Conservation (phyloP, 331 rosid genomes). For the Dryas integrifolia region DNA sequence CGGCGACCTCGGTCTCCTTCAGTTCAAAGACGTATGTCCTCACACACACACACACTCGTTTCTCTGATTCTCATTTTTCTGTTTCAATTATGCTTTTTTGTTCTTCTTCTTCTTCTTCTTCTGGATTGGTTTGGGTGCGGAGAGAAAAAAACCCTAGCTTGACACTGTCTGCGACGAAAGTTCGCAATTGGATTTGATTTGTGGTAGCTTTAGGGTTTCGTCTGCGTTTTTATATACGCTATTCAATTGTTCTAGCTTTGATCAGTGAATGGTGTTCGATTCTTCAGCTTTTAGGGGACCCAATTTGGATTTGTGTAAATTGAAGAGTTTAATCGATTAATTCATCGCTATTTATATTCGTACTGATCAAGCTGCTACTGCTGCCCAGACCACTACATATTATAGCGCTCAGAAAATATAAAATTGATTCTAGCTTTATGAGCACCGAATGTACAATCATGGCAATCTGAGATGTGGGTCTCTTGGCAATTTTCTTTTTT, state of each 20-base stretch:
- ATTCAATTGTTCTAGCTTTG: slow-evolving; percentile 9
- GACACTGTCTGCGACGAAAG: background rate
- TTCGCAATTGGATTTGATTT: slow-evolving; percentile 5
- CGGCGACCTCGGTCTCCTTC: slow-evolving; percentile 90
- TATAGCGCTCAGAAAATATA: background rate
- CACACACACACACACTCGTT: too few relatives aligned
- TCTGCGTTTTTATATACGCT: background rate
- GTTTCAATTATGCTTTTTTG: slow-evolving; percentile 1
- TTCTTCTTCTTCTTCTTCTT: too few relatives aligned
- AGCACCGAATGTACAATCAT: background rate
- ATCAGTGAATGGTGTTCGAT: slow-evolving; percentile 9
- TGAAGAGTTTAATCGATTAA: background rate
- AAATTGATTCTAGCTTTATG: background rate
- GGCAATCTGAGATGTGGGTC: background rate
- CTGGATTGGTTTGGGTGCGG: background rate
- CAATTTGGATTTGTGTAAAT: background rate
- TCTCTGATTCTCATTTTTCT: background rate
- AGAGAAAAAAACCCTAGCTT: slow-evolving; percentile 28
- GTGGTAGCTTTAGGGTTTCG: slow-evolving; percentile 14
- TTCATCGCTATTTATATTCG: background rate
- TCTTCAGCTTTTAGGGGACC: background rate
- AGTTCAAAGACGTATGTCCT: slow-evolving; percentile 79
- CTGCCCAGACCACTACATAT: background rate
- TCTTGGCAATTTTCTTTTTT: background rate
- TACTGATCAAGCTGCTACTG: background rate